These are phyloP conservation scores for Daldinia decipiens DNA, from an alignment of 495 filamentous ascomycete species.

Conservation along the genomic window DNA sequence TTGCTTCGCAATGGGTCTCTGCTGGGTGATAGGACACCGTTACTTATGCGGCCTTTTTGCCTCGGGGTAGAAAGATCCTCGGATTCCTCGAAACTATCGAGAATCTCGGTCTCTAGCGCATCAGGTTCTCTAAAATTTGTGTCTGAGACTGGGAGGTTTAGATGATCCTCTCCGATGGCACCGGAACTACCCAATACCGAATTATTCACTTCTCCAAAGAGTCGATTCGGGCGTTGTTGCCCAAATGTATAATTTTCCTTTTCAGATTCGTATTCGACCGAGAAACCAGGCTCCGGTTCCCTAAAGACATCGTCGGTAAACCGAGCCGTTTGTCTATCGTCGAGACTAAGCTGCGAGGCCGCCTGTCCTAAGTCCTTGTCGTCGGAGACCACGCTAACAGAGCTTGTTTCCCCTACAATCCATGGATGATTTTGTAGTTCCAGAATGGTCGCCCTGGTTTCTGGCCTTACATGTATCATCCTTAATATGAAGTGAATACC, in stretches of 20 bases:
- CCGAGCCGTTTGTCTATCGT: slow-evolving; percentile 49
- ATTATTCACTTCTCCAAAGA: slow-evolving; percentile 84
- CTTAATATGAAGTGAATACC: slow-evolving; percentile 76
- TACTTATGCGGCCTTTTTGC: slow-evolving; percentile 37
- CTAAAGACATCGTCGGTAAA: slow-evolving; percentile 17
- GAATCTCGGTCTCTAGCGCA: slow-evolving; percentile 51
- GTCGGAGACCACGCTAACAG: slow-evolving; percentile 61
- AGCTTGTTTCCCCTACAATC: slow-evolving; percentile 61
- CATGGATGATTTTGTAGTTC: slow-evolving; percentile 74
- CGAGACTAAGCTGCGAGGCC: slow-evolving; percentile 76
- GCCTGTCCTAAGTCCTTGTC: slow-evolving; percentile 62
- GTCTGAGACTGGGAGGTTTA: slow-evolving; percentile 58
- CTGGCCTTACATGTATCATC: slow-evolving; percentile 81
- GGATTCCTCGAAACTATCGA: slow-evolving; percentile 56
- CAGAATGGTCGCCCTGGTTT: slow-evolving; percentile 70
- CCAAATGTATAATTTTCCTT: slow-evolving; percentile 57
- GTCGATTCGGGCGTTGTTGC: slow-evolving; percentile 57
- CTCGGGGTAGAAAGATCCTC: slow-evolving; percentile 50
- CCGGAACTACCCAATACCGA: slow-evolving; percentile 73
- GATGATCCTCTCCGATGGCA: slow-evolving; percentile 52
- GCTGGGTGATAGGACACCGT: slow-evolving; percentile 27
- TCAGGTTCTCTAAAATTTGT: slow-evolving; percentile 49
- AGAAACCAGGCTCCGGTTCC: slow-evolving; percentile 36
- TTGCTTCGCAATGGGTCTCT: slow-evolving; percentile 48
- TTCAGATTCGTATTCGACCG: slow-evolving; percentile 50